phyloP scores from a whole-genome alignment of 495 filamentous ascomycete species.

The Aspergillus hancockii region DNA sequence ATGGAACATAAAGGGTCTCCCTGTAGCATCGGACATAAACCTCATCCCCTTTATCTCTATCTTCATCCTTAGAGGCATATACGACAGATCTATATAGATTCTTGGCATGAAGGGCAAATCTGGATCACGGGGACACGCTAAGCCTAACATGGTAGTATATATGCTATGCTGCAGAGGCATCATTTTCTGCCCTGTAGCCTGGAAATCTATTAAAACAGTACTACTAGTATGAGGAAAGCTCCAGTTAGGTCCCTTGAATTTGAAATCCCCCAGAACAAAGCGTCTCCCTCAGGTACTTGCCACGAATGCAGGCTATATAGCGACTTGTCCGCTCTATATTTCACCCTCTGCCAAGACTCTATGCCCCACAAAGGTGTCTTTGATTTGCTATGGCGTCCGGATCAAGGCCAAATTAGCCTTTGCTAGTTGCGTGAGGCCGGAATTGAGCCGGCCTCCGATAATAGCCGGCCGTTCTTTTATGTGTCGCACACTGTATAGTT shows the following conservation, averaged over 20 bases:
- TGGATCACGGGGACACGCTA: slow-evolving; percentile 38
- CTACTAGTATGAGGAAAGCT: not conserved
- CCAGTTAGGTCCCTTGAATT: not conserved
- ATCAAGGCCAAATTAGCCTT: slow-evolving; percentile 28
- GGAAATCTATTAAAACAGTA: not conserved
- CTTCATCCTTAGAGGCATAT: not conserved
- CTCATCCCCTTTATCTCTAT: slow-evolving; percentile 17
- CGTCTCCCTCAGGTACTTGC: not conserved
- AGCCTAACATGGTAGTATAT: slow-evolving; percentile 25
- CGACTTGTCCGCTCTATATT: slow-evolving; percentile 23
- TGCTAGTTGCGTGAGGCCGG: slow-evolving; percentile 43
- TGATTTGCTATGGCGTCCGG: slow-evolving; percentile 25
- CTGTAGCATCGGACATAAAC: not conserved
- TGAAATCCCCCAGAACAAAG: not conserved
- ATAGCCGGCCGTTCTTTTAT: slow-evolving; percentile 33
- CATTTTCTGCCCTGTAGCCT: slow-evolving; percentile 1
- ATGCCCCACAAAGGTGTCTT: slow-evolving; percentile 1
- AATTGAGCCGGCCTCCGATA: slow-evolving; percentile 48
- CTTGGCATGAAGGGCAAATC: slow-evolving; percentile 31
- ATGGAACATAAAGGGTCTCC: slow-evolving; percentile 2
- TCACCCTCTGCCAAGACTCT: slow-evolving; percentile 28
- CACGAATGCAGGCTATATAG: not conserved
- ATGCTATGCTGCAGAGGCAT: not conserved
- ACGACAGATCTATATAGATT: slow-evolving; percentile 30
- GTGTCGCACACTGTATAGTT: not conserved